phyloP scores from a whole-genome alignment of 177 flowering plant species.

The Vitis hybrid region DNA sequence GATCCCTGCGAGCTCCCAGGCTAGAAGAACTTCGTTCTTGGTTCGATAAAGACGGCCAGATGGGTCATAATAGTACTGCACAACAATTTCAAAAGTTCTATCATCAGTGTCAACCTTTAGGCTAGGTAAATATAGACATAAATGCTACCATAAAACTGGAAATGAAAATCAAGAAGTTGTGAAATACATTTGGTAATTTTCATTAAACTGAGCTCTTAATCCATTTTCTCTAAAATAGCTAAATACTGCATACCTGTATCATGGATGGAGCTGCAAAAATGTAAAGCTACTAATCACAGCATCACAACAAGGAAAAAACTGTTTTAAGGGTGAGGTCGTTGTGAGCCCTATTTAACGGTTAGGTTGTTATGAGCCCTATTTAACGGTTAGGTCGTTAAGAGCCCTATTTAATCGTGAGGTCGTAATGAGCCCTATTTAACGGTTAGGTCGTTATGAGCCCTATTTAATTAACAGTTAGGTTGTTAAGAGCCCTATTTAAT shows the following conservation, averaged over 20 bases:
- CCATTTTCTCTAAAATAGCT: neutral
- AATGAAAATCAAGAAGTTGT: too few species aligned
- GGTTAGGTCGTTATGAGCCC: too few species aligned
- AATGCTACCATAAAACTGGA: too few species aligned
- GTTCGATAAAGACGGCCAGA: neutral
- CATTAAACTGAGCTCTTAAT: neutral
- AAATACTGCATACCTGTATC: neutral
- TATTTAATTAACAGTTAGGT: too few species aligned
- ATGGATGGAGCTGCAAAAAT: neutral
- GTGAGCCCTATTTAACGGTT: neutral
- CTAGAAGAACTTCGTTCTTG: neutral
- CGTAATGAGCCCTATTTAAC: too few species aligned
- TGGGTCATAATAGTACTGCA: conserved; percentile 3
- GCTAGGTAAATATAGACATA: too few species aligned
- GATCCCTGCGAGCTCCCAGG: too few species aligned
- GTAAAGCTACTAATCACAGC: neutral
- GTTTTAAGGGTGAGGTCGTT: neutral
- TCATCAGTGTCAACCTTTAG: neutral
- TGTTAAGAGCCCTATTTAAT: too few species aligned
- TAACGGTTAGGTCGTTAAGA: too few species aligned
- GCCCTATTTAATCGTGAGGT: too few species aligned
- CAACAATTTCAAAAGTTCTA: neutral
- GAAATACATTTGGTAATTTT: too few species aligned
- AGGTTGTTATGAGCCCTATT: neutral
- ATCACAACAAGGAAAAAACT: neutral